Base-by-base conservation (phyloP, 2,329 filamentous ascomycete genomes). In the Penicillium sp. region DNA sequence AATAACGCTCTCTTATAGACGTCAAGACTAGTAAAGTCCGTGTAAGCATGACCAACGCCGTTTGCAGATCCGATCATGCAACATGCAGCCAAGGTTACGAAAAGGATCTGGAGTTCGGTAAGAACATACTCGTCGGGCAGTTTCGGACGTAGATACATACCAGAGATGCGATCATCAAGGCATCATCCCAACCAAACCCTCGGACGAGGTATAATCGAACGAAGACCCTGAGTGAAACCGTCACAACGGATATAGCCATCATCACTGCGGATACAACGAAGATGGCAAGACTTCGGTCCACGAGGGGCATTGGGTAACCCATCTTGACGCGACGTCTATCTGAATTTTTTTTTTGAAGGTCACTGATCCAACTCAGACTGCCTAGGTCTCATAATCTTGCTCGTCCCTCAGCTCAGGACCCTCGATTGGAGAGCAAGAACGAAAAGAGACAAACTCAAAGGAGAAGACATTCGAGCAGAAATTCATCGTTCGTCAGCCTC, bases 291-390 rank as follows among this genome's bases (percentile, higher is more conserved):
- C 49, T 52, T n/a, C 22, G 28, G 49, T 22, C 49, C 33, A 37
- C 49, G 30, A 52, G 49, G 49, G 33, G 49, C 49, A 52, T 37
- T 8, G 49, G 33, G 19, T 25, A 52, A 14, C 33, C 49, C 49
- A 52, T 25, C 14, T 25, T 37, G 11, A 40, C 14, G 33, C n/a
- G 11, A 35, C 26, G 2, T 6, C 6, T n/a, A 14, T 28, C 6
- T 28, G 14, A 28, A 25, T 10, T 7, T 25, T 14, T 16, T 10
- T 7, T 25, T 14, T 16, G 22, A 46, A 4, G 22, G 22, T 26
- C 43, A 25, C 22, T 46, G 7, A 16, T 26, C 22, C 26, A 25
- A 1, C 5, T 13, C 13, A 19, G 14, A 14, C 25, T 14, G 13
- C 16, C 43, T 14, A 26, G 11, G n/a, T 45, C 22, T 11, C 43